Base-by-base conservation (phyloP, 495 filamentous ascomycete genomes). In the Beverwykella pulmonaria region DNA sequence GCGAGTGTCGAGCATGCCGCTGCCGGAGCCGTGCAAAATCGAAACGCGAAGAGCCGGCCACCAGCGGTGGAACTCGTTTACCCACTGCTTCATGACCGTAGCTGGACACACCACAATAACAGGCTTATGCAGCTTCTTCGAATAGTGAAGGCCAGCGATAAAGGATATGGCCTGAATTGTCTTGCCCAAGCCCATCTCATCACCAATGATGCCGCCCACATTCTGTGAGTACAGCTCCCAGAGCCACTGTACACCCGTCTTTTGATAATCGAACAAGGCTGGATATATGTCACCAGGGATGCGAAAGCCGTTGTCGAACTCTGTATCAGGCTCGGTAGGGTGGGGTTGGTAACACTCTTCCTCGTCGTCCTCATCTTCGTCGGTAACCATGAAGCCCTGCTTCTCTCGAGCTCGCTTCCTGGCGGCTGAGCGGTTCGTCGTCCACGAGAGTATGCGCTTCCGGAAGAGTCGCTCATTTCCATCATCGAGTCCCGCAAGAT, bases 171-270 rank as follows among this genome's bases (percentile, higher is more conserved):
- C 81, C 75, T 97, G 93, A 26, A 98, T 90, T 0, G 94, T 98
- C 77, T 98, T 98, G 12, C 94, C 94, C 15, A 98, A 82, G 0
- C 94, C 94, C 94, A 98, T 98, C 79, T 98, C 94, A 69, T 98
- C 94, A 7, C 92, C 94, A 53, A 98, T 83, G 59, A 98, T 98
- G 15, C 94, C 94, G 23, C 94, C 94, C 27, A 96, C 92, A 66
- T 89, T 82, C 74, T 96, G 90, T 46, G 86, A 81, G 74, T 96
- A 92, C 17, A 98, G 79, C 76, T 98, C 92, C 78, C 91, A 92
- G n/a, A 98, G 82, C 94, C 94, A 98, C 73, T 95, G 90, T 1
- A 98, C 92, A 15, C 93, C 91, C 1, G 91, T 95, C 73, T 93
- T 95, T 69, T 98, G 94, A 69, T 98, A 98, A 70, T 93, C 89